Percentiles rank a stretch among this genome's conserved stretches.
These are phyloP conservation scores for Aspergillus incahuasiensis DNA, from an alignment of 495 filamentous ascomycete species.

Conservation along the genomic window DNA sequence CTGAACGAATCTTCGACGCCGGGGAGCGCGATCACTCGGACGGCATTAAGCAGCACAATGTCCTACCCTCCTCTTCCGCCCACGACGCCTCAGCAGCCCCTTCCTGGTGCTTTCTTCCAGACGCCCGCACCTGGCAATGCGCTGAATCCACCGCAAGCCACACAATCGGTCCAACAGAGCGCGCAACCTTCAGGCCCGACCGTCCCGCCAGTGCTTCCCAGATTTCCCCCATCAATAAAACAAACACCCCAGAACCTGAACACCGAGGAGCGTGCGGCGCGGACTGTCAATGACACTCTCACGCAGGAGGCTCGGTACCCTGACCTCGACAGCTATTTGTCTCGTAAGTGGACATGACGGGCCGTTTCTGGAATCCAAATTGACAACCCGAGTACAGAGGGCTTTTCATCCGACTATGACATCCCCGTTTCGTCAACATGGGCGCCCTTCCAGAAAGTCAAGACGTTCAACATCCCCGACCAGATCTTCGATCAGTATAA, in stretches of 20 bases:
- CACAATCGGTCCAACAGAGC: slow-evolving; percentile 21
- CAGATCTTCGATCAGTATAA: slow-evolving; percentile 87
- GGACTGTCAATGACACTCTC: slow-evolving; percentile 77
- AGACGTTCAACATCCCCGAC: slow-evolving; percentile 82
- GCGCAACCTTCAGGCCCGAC: slow-evolving; percentile 20
- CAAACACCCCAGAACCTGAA: slow-evolving; percentile 41
- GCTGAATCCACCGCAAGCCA: slow-evolving; percentile 26
- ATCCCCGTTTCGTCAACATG: slow-evolving; percentile 60
- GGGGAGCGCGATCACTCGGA: slow-evolving; percentile 28
- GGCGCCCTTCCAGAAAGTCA: slow-evolving; percentile 81
- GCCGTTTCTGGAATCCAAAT: neutral
- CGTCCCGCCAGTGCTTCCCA: slow-evolving; percentile 30
- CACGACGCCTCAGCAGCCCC: slow-evolving; percentile 57
- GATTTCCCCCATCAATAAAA: slow-evolving; percentile 33
- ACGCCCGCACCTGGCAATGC: slow-evolving; percentile 54
- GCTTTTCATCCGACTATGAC: slow-evolving; percentile 89
- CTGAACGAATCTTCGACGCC: slow-evolving; percentile 16
- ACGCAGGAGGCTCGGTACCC: slow-evolving; percentile 74
- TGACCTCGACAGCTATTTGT: slow-evolving; percentile 83
- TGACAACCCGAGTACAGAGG: slow-evolving; percentile 48
- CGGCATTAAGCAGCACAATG: slow-evolving; percentile 40
- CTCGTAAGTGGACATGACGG: slow-evolving; percentile 58
- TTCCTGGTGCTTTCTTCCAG: slow-evolving; percentile 70
- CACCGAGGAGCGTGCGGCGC: slow-evolving; percentile 73
- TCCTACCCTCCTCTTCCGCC: slow-evolving; percentile 52